phyloP scores from a whole-genome alignment of 176 grass and related monocot genomes.

The Lolium multiflorum region DNA sequence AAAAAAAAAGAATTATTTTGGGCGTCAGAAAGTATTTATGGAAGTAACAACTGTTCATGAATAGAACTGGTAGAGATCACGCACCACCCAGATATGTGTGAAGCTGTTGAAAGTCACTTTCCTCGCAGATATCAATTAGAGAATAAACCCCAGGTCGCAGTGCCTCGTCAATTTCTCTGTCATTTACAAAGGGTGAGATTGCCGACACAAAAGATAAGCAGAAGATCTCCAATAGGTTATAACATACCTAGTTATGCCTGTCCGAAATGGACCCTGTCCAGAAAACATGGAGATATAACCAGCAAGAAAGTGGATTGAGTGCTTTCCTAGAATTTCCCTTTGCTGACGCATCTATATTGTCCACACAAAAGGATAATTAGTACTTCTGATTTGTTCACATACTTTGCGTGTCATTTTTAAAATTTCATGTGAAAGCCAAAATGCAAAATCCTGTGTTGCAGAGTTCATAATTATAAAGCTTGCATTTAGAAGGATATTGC shows the following conservation, averaged over 20 bases:
- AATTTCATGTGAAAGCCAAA: slow-evolving; percentile 27
- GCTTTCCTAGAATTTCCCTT: slow-evolving; percentile 72
- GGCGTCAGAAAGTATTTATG: slow-evolving; percentile 21
- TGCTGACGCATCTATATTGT: slow-evolving; percentile 88
- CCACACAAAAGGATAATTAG: slow-evolving; percentile 46
- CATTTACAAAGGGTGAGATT: slow-evolving; percentile 23
- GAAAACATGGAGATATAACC: slow-evolving; percentile 88
- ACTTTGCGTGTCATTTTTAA: not conserved
- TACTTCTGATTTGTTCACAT: slow-evolving; percentile 32
- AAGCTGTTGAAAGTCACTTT: slow-evolving; percentile 91
- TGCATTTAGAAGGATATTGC: slow-evolving; percentile 22
- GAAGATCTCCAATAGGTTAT: slow-evolving; percentile 23
- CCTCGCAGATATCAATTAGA: slow-evolving; percentile 88
- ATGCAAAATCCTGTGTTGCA: slow-evolving; percentile 1
- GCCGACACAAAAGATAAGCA: slow-evolving; percentile 26
- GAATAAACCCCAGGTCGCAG: slow-evolving; percentile 92
- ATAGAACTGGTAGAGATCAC: slow-evolving; percentile 37
- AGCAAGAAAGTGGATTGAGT: slow-evolving; percentile 80
- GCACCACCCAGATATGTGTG: slow-evolving; percentile 91
- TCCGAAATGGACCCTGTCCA: slow-evolving; percentile 73
- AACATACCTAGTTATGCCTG: slow-evolving; percentile 83
- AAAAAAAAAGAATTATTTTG: slow-evolving; percentile 18
- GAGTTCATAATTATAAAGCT: slow-evolving; percentile 2
- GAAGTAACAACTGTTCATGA: slow-evolving; percentile 5
- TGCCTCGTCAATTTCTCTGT: slow-evolving; percentile 85